A percentile compares a stretch with the other conserved stretches of the same genome.
Conservation (phyloP, 805 yeast species). For the Candida golubevii region DNA sequence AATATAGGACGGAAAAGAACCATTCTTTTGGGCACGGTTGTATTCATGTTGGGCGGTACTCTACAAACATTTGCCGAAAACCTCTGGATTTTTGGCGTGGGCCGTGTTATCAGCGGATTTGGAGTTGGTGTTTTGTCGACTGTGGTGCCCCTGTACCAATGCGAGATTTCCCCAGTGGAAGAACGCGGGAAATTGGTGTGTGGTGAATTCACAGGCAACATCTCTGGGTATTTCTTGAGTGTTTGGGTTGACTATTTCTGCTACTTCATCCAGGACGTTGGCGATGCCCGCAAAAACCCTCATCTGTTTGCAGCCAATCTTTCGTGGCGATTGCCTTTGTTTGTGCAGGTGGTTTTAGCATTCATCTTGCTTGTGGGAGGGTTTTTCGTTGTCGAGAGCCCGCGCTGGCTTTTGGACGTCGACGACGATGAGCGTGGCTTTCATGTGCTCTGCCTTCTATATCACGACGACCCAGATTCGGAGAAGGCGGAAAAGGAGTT, state of each 20-base stretch:
- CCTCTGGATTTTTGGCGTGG: slow-evolving; percentile 58
- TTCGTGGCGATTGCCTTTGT: slow-evolving; percentile 78
- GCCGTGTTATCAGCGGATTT: slow-evolving; percentile 75
- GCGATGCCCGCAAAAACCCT: slow-evolving; percentile 36
- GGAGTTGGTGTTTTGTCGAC: slow-evolving; percentile 84
- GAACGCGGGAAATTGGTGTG: slow-evolving; percentile 83
- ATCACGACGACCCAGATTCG: slow-evolving; percentile 27
- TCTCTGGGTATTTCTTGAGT: slow-evolving; percentile 73
- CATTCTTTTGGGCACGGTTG: slow-evolving; percentile 15
- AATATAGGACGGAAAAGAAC: slow-evolving; percentile 18
- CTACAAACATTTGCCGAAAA: slow-evolving; percentile 39
- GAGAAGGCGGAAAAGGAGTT: slow-evolving; percentile 41
- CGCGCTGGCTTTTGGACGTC: slow-evolving; percentile 83
- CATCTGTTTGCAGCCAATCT: slow-evolving; percentile 35
- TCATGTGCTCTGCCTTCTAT: slow-evolving; percentile 30
- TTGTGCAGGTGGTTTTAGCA: slow-evolving; percentile 74
- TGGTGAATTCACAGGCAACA: slow-evolving; percentile 84
- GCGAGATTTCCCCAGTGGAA: slow-evolving; percentile 84
- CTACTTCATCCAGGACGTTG: slow-evolving; percentile 55
- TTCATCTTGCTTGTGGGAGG: slow-evolving; percentile 66
- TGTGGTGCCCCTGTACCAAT: slow-evolving; percentile 82
- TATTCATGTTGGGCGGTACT: slow-evolving; percentile 17
- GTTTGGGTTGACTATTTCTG: slow-evolving; percentile 86
- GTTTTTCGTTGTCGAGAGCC: slow-evolving; percentile 77
- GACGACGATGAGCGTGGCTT: slow-evolving; percentile 62